These are phyloP conservation scores for Epithele typhae DNA, from an alignment of 768 basidiomycete genomes.

Conservation along the genomic window DNA sequence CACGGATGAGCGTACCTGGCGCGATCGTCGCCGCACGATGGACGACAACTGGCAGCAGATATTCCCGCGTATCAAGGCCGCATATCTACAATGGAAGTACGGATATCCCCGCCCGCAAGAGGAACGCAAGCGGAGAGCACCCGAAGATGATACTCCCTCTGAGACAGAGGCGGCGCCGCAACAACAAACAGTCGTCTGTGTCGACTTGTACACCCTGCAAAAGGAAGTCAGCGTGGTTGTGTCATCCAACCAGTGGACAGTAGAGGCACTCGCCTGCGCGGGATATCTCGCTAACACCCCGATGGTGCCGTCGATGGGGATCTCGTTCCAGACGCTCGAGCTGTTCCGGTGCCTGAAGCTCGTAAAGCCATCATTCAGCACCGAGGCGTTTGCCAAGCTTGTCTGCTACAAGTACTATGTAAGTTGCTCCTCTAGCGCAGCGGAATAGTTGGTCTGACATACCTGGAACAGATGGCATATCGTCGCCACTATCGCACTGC, in stretches of 20 bases:
- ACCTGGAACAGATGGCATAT: conserved; percentile 27
- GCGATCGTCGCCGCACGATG: neutral
- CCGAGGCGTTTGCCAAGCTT: conserved; percentile 16
- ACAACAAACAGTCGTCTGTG: too few species aligned
- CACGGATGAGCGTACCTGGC: conserved; percentile 8
- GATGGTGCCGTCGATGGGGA: conserved; percentile 5
- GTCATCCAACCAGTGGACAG: neutral
- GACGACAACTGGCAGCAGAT: conserved; percentile 5
- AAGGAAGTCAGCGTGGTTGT: neutral
- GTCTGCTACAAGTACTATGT: conserved; percentile 17
- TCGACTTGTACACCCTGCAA: conserved; percentile 6
- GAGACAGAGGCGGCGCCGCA: neutral
- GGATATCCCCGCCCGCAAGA: too few species aligned
- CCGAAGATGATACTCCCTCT: neutral
- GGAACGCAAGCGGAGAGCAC: neutral
- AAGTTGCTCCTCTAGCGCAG: conserved; percentile 5
- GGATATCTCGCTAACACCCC: conserved; percentile 11
- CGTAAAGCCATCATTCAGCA: conserved; percentile 15
- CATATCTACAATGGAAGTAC: conserved; percentile 6
- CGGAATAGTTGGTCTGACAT: neutral
- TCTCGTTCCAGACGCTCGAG: conserved; percentile 16
- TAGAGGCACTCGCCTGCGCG: neutral
- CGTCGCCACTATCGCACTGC: conserved; percentile 15
- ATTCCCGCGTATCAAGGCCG: neutral
- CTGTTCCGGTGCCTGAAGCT: conserved; percentile 7